Conservation (phyloP, 345 rosid species). For the Aegle marmelos region DNA sequence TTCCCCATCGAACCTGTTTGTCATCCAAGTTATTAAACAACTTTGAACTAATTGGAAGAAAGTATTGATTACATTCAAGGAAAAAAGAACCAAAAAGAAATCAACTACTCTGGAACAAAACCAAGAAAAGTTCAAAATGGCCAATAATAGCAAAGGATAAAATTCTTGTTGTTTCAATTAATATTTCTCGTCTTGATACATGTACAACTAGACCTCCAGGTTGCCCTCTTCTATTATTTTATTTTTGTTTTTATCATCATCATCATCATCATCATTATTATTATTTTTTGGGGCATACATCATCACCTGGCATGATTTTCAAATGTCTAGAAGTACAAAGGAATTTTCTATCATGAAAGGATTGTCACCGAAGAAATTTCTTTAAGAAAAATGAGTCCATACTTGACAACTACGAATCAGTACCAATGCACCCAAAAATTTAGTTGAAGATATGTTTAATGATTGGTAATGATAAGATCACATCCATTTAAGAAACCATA, state of each 20-base stretch:
- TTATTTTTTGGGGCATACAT: neutral
- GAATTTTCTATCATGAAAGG: neutral
- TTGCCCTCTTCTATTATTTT: conserved; percentile 12
- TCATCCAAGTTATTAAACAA: neutral
- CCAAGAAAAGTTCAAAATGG: neutral
- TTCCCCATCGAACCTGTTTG: conserved; percentile 42
- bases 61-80: neutral
- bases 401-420: neutral
- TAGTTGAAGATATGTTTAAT: conserved; percentile 4
- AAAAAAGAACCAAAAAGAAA: no score
- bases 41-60: neutral
- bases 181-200: neutral
- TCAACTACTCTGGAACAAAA: neutral
- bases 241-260: no score
- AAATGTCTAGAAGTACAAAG: conserved; percentile 2
- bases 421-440: neutral
- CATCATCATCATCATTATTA: no score
- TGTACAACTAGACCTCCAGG: conserved; percentile 11
- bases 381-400: neutral
- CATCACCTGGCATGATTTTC: conserved; percentile 6
- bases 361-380: neutral
- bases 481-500: neutral
- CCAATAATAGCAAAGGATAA: neutral
- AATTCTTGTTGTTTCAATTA: neutral
- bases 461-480: conserved; percentile 1